Base-by-base conservation (phyloP, 2,329 filamentous ascomycete species). In the Sphaerulina vaccinii region DNA sequence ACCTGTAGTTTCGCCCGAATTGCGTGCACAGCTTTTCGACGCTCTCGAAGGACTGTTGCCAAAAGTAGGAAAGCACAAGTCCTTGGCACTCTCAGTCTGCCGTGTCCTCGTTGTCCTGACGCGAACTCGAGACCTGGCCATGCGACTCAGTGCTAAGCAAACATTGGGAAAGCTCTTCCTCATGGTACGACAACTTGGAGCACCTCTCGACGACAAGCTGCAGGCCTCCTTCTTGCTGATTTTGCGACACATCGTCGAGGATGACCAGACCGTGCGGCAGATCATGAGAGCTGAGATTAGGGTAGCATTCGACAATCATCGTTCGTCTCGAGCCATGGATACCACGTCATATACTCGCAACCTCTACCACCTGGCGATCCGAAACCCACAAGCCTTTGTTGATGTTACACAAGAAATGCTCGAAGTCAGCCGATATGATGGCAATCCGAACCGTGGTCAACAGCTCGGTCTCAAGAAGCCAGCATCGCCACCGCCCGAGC, bases 251-350 rank as follows among this genome's bases (percentile, higher is more conserved):
- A 86, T 99, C 58, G 83, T 97, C 48, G 93, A 99, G 71, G 95
- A 99, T 65, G 90, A 96, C 43, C 86, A 90, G 15, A 93, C 87
- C 1, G 80, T 97, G 54, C 89, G 88, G 59, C 89, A 96, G 67
- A 85, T 96, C 54, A 96, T 99, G 87, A 82, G 86, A 45, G 87
- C 85, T 22, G 92, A 97, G 67, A 95, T 99, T 62, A 83, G 85
- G 58, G 75, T 81, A n/a, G 84, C 82, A 63, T 88, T 96, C 60
- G 84, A 88, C 48, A 59, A 59, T 22, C 56, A 61, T 42, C 68
- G 73, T 13, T 68, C 72, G 41, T 64, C 67, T n/a, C 71, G 74
- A 67, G 51, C 79, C 69, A 70, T 78, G 55, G 92, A 97, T 61
- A 83, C 88, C 2, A 77, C 80, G 7, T 79, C 74, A 8, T 97